Evolutionary conservation across 2,329 filamentous ascomycete species (phyloP).

Genomic region (Botrytis paeoniae): DNA sequence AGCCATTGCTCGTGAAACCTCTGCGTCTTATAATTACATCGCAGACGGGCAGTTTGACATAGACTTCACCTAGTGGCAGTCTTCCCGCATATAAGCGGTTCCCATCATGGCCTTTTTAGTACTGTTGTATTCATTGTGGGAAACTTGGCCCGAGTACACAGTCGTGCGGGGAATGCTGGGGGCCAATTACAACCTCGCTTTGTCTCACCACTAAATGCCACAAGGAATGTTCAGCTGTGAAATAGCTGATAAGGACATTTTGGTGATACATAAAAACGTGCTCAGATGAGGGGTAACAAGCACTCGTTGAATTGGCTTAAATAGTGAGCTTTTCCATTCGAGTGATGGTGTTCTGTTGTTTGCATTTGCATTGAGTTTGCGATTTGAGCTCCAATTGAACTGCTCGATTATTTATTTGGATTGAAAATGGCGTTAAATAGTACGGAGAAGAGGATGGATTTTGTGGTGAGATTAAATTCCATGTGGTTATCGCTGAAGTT

Average conservation of each 20-base stretch:
- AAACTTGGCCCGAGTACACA: background rate
- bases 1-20: background rate
- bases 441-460: background rate
- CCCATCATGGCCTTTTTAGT: background rate
- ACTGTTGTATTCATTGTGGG: background rate
- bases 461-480: background rate
- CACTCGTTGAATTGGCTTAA: background rate
- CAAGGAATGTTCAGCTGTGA: background rate
- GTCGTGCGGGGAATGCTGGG: background rate
- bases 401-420: too few relatives aligned
- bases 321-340: background rate
- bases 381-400: background rate
- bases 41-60: background rate
- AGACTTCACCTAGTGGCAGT: background rate
- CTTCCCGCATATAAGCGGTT: background rate
- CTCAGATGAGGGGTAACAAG: background rate
- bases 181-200: background rate
- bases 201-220: background rate
- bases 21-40: background rate
- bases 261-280: background rate
- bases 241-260: background rate
- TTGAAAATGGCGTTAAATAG: background rate
- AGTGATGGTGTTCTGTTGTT: background rate
- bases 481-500: background rate
- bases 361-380: background rate